Evolutionary conservation across 768 basidiomycete species (phyloP).

Genomic region (Agaricus sinodeliciosus): DNA sequence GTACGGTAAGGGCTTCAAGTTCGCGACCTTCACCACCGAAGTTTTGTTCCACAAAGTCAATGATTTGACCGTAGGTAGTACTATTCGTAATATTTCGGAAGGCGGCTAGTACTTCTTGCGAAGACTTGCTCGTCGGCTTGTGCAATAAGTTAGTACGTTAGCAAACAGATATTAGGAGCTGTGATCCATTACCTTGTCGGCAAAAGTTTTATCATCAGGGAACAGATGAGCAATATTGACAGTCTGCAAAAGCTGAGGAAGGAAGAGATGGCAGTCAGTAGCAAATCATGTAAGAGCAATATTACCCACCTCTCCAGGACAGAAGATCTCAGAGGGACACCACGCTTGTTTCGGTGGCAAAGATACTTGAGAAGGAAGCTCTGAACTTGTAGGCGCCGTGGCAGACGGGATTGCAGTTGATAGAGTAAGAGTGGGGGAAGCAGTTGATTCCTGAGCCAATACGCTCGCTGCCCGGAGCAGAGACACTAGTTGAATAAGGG

Average conservation of each 20-base stretch:
- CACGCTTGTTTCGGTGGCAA: constrained; percentile 67
- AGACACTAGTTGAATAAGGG: background rate
- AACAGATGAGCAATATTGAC: constrained; percentile 74
- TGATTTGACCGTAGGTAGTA: constrained; percentile 58
- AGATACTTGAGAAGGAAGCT: constrained; percentile 59
- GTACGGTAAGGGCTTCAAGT: constrained; percentile 53
- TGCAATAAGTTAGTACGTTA: background rate
- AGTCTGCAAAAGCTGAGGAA: constrained; percentile 68
- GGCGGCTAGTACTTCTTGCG: constrained; percentile 62
- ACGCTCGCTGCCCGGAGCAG: background rate
- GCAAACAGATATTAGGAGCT: background rate
- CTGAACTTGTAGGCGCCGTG: constrained; percentile 41
- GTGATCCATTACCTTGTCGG: constrained; percentile 48
- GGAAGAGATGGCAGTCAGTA: constrained; percentile 11
- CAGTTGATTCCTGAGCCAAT: constrained; percentile 5
- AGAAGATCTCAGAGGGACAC: constrained; percentile 76
- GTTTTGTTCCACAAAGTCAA: constrained; percentile 64
- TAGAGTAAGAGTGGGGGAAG: constrained; percentile 31
- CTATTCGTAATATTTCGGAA: constrained; percentile 43
- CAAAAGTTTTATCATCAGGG: constrained; percentile 82
- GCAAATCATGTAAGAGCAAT: constrained; percentile 1
- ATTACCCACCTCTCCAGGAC: constrained; percentile 60
- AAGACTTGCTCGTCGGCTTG: constrained; percentile 67
- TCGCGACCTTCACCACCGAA: constrained; percentile 86
- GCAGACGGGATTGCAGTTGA: constrained; percentile 63